Base-by-base conservation (phyloP, 192 early-diverging fungal species). In the Backusella circina region DNA sequence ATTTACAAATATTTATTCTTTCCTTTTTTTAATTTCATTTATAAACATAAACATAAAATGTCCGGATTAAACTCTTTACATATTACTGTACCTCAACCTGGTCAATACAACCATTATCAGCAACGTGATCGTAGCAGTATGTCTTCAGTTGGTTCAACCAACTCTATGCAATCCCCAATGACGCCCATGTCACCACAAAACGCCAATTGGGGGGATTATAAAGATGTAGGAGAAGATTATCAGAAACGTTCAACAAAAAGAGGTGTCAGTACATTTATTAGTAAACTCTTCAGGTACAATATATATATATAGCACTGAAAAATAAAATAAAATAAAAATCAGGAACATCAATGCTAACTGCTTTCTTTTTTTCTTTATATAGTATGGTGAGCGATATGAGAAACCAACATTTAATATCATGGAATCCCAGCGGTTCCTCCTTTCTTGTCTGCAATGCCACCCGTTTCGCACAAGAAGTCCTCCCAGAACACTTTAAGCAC, bases 401-500 rank as follows among this genome's bases (percentile, higher is more conserved):
- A 70, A 88, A 90, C 76, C 89, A 91, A 79, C 84, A 89, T 67
- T 83, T 90, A 44, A 93, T 93, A 57, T 87, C 84, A 54, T 93
- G 91, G 91, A 93, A 89, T 80, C 85, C 83, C 65, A 79, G 81
- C 61, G 92, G 92, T 8, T 84, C 85, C 3, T 91, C 91, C 44
- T 93, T 93, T 71, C 82, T 89, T 30, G 90, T 93, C 67, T 90
- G 87, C 76, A 91, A 90, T 76, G 88, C 91, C 47, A 87, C 87
- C n/a, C 93, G 92, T 31, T 95, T 97, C 85, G 87, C 93, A 5
- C 89, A 92, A 65, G 87, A 92, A 57, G 89, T 97, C 23, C 83
- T 97, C 30, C 95, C 96, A 16, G 85, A 84, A 23, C 91, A 91
- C 74, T 97, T 97, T 81, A 97, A 97, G 83, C 96, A 97, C 84